Evolutionary conservation across 495 filamentous ascomycete species (phyloP).

Genomic region (Aspergillus funiculosus): DNA sequence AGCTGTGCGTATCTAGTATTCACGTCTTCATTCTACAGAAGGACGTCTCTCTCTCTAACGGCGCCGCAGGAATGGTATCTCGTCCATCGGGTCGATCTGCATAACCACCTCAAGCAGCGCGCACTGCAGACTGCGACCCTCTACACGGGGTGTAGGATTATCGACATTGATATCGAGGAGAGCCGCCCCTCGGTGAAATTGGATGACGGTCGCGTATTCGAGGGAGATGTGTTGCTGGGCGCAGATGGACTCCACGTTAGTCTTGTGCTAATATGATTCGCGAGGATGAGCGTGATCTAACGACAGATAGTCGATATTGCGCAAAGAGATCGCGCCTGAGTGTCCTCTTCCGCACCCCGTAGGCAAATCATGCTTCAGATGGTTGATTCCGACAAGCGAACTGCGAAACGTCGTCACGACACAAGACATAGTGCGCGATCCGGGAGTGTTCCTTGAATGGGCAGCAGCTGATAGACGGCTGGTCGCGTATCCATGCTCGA

Average conservation of each 20-base stretch:
- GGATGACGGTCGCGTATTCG: constrained; percentile 43
- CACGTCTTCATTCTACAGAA: background rate
- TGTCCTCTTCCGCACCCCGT: constrained; percentile 18
- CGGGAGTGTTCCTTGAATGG: constrained; percentile 28
- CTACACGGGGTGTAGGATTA: constrained; percentile 46
- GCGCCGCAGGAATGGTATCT: constrained; percentile 28
- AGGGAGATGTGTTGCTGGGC: constrained; percentile 53
- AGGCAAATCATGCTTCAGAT: constrained; percentile 27
- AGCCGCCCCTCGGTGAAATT: constrained; percentile 37
- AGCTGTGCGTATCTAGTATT: constrained; percentile 14
- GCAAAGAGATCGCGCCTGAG: constrained; percentile 16
- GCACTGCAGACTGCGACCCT: constrained; percentile 39
- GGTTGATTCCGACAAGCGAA: constrained; percentile 21
- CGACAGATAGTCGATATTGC: constrained; percentile 23
- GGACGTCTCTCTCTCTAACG: background rate
- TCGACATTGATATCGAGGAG: constrained; percentile 39
- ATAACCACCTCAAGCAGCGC: constrained; percentile 39
- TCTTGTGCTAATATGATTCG: background rate
- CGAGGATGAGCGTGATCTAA: background rate
- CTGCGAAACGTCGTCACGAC: constrained; percentile 15
- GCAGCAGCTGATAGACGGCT: constrained; percentile 19
- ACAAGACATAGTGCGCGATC: constrained; percentile 11
- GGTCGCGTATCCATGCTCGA: constrained; percentile 28
- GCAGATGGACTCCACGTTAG: constrained; percentile 50
- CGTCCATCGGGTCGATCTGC: constrained; percentile 51